Conservation (phyloP, 441 rosid species). For the Croton laevigatus region DNA sequence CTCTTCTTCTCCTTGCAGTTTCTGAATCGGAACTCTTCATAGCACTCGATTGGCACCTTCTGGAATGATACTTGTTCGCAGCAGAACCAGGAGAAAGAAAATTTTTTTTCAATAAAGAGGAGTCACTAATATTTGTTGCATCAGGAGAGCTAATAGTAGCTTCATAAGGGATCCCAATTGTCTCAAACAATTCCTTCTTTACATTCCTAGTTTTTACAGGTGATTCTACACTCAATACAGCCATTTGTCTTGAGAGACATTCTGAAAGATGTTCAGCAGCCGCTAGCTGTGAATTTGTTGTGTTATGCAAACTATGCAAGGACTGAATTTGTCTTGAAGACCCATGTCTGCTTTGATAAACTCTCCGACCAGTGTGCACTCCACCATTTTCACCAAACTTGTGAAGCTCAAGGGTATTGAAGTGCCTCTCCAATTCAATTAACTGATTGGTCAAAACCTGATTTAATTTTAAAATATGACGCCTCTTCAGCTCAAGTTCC, state of each 20-base stretch:
- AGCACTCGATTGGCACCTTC: conserved; percentile 55
- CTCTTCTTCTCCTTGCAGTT: conserved; percentile 85
- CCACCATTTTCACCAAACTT: conserved; percentile 64
- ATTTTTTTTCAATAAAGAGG: conserved; percentile 42
- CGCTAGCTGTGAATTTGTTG: conserved; percentile 72
- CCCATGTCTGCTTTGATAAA: conserved; percentile 46
- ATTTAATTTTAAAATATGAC: conserved; percentile 56
- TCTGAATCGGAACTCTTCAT: conserved; percentile 64
- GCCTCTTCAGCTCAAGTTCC: conserved; percentile 81
- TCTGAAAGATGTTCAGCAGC: conserved; percentile 92
- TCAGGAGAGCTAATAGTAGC: conserved; percentile 75
- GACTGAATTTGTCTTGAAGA: conserved; percentile 68
- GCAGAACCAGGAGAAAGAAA: conserved; percentile 54
- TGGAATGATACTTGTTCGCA: conserved; percentile 53
- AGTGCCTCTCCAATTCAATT: conserved; percentile 86
- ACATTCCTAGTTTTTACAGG: conserved; percentile 58
- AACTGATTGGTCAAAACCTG: conserved; percentile 87
- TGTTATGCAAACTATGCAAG: conserved; percentile 68
- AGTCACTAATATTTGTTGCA: conserved; percentile 40
- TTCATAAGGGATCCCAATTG: conserved; percentile 82
- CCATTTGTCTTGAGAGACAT: conserved; percentile 85
- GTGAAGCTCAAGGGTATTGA: conserved; percentile 78
- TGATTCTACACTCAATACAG: conserved; percentile 60
- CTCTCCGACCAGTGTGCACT: conserved; percentile 41
- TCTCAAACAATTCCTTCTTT: conserved; percentile 82